Percentiles rank a stretch among this genome's conserved stretches.
These are phyloP conservation scores for Gamarada debralockiae DNA, from an alignment of 495 filamentous ascomycete species.

Conservation along the genomic window DNA sequence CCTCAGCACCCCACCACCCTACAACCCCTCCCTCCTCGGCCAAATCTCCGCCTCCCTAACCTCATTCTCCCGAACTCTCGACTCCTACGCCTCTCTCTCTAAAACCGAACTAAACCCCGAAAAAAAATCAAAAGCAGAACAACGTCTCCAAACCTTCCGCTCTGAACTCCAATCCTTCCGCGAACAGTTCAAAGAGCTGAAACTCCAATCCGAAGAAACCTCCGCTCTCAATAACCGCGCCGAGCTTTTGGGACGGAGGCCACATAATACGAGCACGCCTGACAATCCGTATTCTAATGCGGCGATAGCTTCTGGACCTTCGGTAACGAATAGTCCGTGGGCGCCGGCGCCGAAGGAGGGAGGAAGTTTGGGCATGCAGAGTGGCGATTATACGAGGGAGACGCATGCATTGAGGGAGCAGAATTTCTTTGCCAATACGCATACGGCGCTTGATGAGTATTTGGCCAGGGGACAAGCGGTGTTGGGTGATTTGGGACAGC, in stretches of 20 bases:
- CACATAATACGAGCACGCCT: slow-evolving; percentile 80
- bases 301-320: slow-evolving; percentile 19
- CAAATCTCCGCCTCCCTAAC: slow-evolving; percentile 85
- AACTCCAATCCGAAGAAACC: slow-evolving; percentile 69
- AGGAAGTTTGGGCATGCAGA: slow-evolving; percentile 31
- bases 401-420: slow-evolving; percentile 86
- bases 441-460: slow-evolving; percentile 86
- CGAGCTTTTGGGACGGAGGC: slow-evolving; percentile 87
- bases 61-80: slow-evolving; percentile 84
- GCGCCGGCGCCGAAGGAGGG: slow-evolving; percentile 9
- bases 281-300: slow-evolving; percentile 90
- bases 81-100: slow-evolving; percentile 84
- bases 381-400: slow-evolving; percentile 64
- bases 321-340: slow-evolving; percentile 11
- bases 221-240: slow-evolving; percentile 67
- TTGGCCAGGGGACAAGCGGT: slow-evolving; percentile 87
- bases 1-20: slow-evolving; percentile 52
- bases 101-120: slow-evolving; percentile 80
- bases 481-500: slow-evolving; percentile 80
- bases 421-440: slow-evolving; percentile 74
- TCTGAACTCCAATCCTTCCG: slow-evolving; percentile 76
- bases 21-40: slow-evolving; percentile 56
- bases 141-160: slow-evolving; percentile 82
- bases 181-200: slow-evolving; percentile 69
- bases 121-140: slow-evolving; percentile 87